Base-by-base conservation (phyloP, 805 yeast species). In the Sugiyamaella qingdaonensis region DNA sequence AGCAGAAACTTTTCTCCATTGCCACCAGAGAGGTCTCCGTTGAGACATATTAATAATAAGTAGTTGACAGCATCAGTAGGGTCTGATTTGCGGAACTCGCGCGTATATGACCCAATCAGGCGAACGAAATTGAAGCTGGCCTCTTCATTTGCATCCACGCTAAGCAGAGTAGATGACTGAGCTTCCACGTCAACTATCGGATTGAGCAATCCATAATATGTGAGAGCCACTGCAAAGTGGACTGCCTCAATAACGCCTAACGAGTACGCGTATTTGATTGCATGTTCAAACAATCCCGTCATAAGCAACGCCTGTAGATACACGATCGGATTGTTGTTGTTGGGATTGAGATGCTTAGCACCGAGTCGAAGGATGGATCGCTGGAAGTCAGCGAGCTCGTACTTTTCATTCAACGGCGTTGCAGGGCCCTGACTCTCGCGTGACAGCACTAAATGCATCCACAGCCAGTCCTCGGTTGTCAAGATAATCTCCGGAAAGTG, bases 51-150 rank as follows among this genome's bases (percentile, higher is more conserved):
- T 60, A 87, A 73, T 24, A 86, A 76, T 49, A 92, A 70, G 64
- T 94, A 94, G 66, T 92, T 96, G n/a, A 88, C 86, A 0, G 97
- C 97, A 53, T 86, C 88, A 62, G 84, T 80, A 21, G 98, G 95
- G 70, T 90, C 95, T 37, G 92, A 80, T 54, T 81, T 80, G 62
- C 90, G 84, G 75, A 94, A 92, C 14, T 84, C 80, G 57, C 90
- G 78, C 10, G 94, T 86, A 69, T 88, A 92, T 18, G 84, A 80
- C 0, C 95, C 95, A 47, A 94, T 61, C 49, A 89, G 67, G 53
- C 87, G 76, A 16, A 86, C 82, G 66, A 84, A 68, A 58, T 76
- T 66, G 51, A 76, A 66, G 54, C 61, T 67, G 19, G 74, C 71
- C 35, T 68, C 67, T 4, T 71, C 68, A 21, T 65, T 63, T 13